Evolutionary conservation across 768 basidiomycete species (phyloP).

Genomic region (Phlegmacium glaucopus): DNA sequence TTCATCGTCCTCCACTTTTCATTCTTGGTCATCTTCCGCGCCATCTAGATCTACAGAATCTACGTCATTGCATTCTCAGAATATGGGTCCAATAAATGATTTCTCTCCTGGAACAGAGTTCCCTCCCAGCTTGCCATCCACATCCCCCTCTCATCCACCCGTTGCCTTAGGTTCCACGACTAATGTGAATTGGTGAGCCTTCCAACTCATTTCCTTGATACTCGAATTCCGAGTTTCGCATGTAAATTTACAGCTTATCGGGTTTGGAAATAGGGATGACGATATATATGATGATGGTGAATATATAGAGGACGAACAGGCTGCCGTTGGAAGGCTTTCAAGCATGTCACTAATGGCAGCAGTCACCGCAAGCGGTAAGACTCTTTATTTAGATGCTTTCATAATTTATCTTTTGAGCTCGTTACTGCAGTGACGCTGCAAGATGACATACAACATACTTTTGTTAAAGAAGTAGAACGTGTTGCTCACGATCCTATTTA

Average conservation of each 20-base stretch:
- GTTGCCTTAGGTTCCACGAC: constrained; percentile 1
- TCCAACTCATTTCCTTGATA: no score
- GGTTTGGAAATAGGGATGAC: constrained; percentile 13
- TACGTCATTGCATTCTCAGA: constrained; percentile 3
- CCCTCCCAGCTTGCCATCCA: constrained; percentile 1
- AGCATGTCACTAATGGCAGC: constrained; percentile 94
- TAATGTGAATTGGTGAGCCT: constrained; percentile 8
- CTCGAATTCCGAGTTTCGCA: constrained; percentile 1
- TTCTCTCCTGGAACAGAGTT: constrained; percentile 13
- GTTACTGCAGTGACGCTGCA: constrained; percentile 45
- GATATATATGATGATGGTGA: constrained; percentile 24
- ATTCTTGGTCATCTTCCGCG: constrained; percentile 21
- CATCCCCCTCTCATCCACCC: background rate
- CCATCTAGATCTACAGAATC: constrained; percentile 19
- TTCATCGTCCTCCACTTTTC: constrained; percentile 11
- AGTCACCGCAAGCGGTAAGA: constrained; percentile 71
- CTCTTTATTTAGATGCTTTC: no score
- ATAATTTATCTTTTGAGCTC: no score
- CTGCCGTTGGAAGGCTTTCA: constrained; percentile 79
- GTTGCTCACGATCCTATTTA: constrained; percentile 62
- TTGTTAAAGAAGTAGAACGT: constrained; percentile 73
- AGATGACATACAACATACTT: constrained; percentile 54
- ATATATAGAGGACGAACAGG: constrained; percentile 56
- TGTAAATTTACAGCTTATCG: constrained; percentile 1
- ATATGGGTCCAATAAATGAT: background rate